Evolutionary conservation across 176 grass and related monocot genomes (phyloP).

Genomic region (Saccharum spontaneum): DNA sequence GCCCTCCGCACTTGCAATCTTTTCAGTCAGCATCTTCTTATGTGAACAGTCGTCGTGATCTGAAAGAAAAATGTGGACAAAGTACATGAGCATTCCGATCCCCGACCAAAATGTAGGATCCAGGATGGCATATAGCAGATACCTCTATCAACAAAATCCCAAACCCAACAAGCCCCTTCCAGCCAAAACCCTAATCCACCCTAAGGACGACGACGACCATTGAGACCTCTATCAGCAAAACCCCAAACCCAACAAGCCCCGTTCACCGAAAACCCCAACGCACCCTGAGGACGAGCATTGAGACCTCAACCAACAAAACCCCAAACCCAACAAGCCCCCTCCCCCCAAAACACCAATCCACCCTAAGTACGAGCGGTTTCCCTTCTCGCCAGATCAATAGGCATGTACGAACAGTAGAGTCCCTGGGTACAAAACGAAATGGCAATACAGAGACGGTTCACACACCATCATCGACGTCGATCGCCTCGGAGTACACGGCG

Average conservation of each 20-base stretch:
- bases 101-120: background rate
- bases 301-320: background rate
- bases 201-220: background rate
- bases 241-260: background rate
- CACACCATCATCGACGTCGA: constrained; percentile 22
- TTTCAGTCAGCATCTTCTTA: background rate
- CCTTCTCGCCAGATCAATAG: background rate
- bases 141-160: background rate
- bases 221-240: background rate
- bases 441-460: background rate
- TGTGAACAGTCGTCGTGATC: background rate
- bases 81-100: background rate
- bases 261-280: background rate
- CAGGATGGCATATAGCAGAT: background rate
- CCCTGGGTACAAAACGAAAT: background rate
- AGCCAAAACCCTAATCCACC: background rate
- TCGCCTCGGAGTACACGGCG: background rate
- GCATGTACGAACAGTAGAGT: background rate
- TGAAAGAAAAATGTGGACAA: background rate
- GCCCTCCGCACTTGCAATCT: background rate
- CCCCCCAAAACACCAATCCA: background rate
- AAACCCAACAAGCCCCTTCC: background rate
- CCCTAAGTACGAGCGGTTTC: background rate
- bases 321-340: background rate
- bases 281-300: too few species aligned